phyloP scores from a whole-genome alignment of 1,139 yeast species.

The Yamadazyma kanchanaburiensis region DNA sequence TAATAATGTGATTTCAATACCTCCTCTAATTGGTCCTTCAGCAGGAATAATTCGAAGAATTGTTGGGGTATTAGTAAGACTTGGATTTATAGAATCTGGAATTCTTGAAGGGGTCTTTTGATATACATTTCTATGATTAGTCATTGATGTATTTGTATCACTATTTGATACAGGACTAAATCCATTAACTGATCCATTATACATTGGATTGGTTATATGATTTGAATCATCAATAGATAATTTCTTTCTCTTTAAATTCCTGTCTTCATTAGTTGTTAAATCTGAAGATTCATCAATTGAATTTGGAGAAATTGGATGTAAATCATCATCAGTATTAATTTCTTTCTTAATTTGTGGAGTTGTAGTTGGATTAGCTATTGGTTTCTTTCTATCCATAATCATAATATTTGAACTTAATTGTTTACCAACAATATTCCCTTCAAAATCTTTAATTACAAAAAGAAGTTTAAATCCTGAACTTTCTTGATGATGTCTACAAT shows the following conservation, averaged over 20 bases:
- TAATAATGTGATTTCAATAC: slow-evolving; percentile 85
- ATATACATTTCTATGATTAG: slow-evolving; percentile 7
- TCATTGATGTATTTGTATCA: slow-evolving; percentile 26
- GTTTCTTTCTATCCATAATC: slow-evolving; percentile 91
- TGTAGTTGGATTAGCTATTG: slow-evolving; percentile 26
- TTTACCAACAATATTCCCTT: slow-evolving; percentile 66
- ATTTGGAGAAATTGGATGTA: slow-evolving; percentile 53
- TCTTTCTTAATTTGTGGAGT: slow-evolving; percentile 9
- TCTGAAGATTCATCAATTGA: slow-evolving; percentile 71
- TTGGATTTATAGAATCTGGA: slow-evolving; percentile 14
- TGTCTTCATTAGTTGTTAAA: slow-evolving; percentile 42
- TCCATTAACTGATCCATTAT: slow-evolving; percentile 39
- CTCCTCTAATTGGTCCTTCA: slow-evolving; percentile 93
- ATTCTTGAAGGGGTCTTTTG: slow-evolving; percentile 12
- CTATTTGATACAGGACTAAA: slow-evolving; percentile 46
- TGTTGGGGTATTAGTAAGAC: slow-evolving; percentile 37
- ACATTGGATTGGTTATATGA: slow-evolving; percentile 40
- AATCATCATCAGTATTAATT: slow-evolving; percentile 4
- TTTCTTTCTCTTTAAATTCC: slow-evolving; percentile 41
- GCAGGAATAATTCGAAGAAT: slow-evolving; percentile 89
- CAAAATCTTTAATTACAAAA: slow-evolving; percentile 61
- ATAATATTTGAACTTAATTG: slow-evolving; percentile 70
- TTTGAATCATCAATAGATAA: slow-evolving; percentile 44
- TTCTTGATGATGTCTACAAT: slow-evolving; percentile 92
- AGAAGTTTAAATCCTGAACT: slow-evolving; percentile 74